These are phyloP conservation scores for Quercus berberidifolia DNA, from an alignment of 306 rosid species.

Conservation along the genomic window DNA sequence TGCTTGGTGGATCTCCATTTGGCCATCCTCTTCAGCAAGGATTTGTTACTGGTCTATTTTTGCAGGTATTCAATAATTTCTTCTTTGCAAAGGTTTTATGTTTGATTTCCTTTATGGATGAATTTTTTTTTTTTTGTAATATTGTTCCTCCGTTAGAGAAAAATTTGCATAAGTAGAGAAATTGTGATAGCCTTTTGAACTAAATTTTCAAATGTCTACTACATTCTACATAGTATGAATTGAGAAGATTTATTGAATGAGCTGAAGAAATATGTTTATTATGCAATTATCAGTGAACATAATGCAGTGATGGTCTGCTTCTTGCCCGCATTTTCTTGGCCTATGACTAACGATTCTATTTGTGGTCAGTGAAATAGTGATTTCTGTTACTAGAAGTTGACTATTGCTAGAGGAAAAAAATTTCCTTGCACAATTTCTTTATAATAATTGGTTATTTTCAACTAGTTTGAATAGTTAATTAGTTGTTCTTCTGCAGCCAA, in stretches of 20 bases:
- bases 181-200: neutral
- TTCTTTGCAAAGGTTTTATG: conserved; percentile 4
- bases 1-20: conserved; percentile 97
- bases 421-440: neutral
- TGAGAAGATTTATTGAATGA: neutral
- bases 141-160: neutral
- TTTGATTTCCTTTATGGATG: conserved; percentile 1
- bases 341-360: neutral
- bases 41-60: conserved; percentile 76
- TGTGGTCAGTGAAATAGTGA: neutral
- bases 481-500: conserved; percentile 65
- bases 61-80: conserved; percentile 49
- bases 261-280: neutral
- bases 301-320: neutral
- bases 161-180: neutral
- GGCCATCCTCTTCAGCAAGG: conserved; percentile 98
- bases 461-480: neutral
- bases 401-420: neutral
- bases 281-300: too few relatives aligned
- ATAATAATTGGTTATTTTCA: neutral
- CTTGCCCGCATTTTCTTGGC: neutral
- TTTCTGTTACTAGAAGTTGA: neutral
- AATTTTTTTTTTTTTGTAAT: neutral
- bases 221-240: neutral
- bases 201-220: neutral